These are phyloP conservation scores for Monosporascus ibericus DNA, from an alignment of 2,329 filamentous ascomycete genomes.

Conservation along the genomic window DNA sequence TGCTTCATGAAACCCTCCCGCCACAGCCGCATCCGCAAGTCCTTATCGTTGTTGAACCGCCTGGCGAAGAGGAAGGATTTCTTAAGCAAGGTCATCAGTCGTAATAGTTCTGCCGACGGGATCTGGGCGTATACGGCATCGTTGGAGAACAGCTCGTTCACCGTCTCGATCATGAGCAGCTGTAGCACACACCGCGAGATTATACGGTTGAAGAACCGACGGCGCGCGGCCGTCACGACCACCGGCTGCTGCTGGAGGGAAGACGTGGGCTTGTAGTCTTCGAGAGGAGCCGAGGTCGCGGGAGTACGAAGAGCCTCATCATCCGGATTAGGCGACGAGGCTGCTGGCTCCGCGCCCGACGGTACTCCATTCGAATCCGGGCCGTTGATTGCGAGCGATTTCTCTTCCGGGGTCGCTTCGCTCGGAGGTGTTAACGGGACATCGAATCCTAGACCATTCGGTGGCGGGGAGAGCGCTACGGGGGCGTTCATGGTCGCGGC, in stretches of 20 bases:
- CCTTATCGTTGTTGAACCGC: conserved; percentile 96
- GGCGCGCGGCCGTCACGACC: conserved; percentile 84
- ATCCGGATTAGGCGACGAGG: conserved; percentile 11
- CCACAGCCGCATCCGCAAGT: conserved; percentile 90
- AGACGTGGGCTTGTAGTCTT: conserved; percentile 79
- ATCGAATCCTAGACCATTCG: conserved; percentile 48
- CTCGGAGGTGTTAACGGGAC: conserved; percentile 33
- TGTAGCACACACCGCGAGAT: conserved; percentile 98
- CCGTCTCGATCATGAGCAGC: conserved; percentile 98
- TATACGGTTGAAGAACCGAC: conserved; percentile 97
- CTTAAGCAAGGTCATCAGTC: conserved; percentile 90
- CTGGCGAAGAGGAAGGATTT: conserved; percentile 95
- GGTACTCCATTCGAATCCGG: conserved; percentile 34
- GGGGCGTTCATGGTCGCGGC: conserved; percentile 58
- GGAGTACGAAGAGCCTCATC: conserved; percentile 15
- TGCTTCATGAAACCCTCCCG: conserved; percentile 99
- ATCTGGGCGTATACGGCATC: conserved; percentile 92
- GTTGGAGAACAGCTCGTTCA: conserved; percentile 97
- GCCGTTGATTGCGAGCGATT: conserved; percentile 57
- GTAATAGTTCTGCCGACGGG: conserved; percentile 79
- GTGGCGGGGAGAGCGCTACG: conserved; percentile 43
- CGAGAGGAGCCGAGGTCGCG: conserved; percentile 48
- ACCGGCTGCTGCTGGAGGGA: conserved; percentile 80
- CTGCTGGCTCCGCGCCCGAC: conserved; percentile 26
- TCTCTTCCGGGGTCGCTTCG: conserved; percentile 41